These are phyloP conservation scores for Metschnikowia aberdeeniae DNA, from an alignment of 805 yeast genomes.

Conservation along the genomic window DNA sequence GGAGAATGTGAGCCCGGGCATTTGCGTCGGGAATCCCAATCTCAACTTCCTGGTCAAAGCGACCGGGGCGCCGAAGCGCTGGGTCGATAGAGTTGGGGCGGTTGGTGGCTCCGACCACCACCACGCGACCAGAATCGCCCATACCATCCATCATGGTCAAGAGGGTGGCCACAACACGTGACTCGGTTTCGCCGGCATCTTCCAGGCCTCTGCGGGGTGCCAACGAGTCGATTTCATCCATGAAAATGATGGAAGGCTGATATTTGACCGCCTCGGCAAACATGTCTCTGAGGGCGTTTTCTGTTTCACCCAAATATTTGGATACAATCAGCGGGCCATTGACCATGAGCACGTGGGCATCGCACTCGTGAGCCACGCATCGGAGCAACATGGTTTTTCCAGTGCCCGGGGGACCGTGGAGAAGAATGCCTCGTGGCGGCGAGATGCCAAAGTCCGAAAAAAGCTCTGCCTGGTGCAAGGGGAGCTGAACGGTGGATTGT, in stretches of 20 bases:
- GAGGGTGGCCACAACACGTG: conserved; percentile 85
- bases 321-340: conserved; percentile 92
- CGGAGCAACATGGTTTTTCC: conserved; percentile 89
- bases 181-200: conserved; percentile 86
- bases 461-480: conserved; percentile 70
- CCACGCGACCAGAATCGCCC: conserved; percentile 60
- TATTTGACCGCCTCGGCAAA: conserved; percentile 81
- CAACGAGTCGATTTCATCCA: conserved; percentile 91
- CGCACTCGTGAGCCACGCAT: conserved; percentile 71
- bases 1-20: conserved; percentile 70
- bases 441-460: conserved; percentile 82
- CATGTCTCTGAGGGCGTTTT: conserved; percentile 70
- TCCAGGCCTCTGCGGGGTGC: conserved; percentile 83
- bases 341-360: conserved; percentile 81
- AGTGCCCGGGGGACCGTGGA: conserved; percentile 97
- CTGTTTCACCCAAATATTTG: conserved; percentile 93
- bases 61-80: conserved; percentile 78
- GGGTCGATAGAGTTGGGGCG: conserved; percentile 66
- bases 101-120: conserved; percentile 72
- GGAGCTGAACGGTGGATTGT: conserved; percentile 68
- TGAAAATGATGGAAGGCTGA: conserved; percentile 83
- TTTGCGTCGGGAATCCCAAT: conserved; percentile 87
- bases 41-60: conserved; percentile 87
- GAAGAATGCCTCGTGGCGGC: conserved; percentile 89
- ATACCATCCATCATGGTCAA: conserved; percentile 78